Base-by-base conservation (phyloP, 1,139 yeast species). In the Pneumocystis sp. region DNA sequence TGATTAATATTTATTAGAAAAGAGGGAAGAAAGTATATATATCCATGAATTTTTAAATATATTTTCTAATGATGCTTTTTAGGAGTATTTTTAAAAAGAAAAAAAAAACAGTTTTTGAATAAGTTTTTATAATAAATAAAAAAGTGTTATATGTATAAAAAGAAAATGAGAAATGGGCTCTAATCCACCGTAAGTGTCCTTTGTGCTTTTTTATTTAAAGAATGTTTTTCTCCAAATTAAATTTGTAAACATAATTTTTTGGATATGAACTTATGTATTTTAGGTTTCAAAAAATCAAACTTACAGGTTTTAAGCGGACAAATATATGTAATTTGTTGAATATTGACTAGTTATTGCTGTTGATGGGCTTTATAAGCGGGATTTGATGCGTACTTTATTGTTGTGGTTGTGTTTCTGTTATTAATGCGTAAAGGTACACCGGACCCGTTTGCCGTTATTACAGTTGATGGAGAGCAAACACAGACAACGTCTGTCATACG, bases 391-490 rank as follows among this genome's bases (percentile, higher is more conserved):
- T 71, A 88, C 86, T 74, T 72, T 19, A 17, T 34, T n/a, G 19
- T 44, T 29, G 21, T 64, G 35, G 17, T 31, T 21, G 21, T 19
- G 5, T 4, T 15, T 2, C n/a, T 10, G n/a, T 45, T 7, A 63
- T 34, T 19, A 62, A 44, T 35, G 39, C 25, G 29, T 40, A 40
- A 59, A 42, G 39, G 35, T 40, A 74, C 77, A 70, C 98, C 99
- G 0, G 98, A 93, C 75, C 98, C 99, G 7, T 93, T 93, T 78
- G 97, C 97, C 0, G 98, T 95, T 59, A 80, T 93, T 70, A 93
- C 97, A 6, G 95, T 95, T 21, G 98, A 93, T 75, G 98, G 98
- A 4, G 86, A 89, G 21, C 98, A 93, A 75, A 93, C 98, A 1
- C 89, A 89, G 74, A 88, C 97, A 29, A 93, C 98, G 1, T 85